Evolutionary conservation across 306 rosid genomes (phyloP), one percentile per base, ranked within the genome.

Genomic region (Medicago ruthenica): DNA sequence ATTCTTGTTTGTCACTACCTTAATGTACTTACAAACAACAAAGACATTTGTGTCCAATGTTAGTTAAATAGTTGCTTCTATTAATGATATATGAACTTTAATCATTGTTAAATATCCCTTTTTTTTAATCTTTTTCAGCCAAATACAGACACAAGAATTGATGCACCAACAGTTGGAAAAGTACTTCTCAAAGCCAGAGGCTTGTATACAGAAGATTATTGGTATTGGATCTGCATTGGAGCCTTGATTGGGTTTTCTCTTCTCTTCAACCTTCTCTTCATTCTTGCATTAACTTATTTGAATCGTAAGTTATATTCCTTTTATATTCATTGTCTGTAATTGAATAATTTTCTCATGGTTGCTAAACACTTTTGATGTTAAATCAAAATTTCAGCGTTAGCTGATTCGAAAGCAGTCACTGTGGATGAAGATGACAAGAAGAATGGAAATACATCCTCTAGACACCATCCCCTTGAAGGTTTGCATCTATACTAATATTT

Each of bases 181-280:
- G 84, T 81, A 48, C 83, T 92, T 67, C 96, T 90, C 31, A 77
- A 68, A 10, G 50, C 87, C 3, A 86, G 86, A 83, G 90, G 96
- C 71, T 79, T 90, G 20, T 85, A 47, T 51, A 83, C 87, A 0
- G 87, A 87, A 10, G 98, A 83, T 22, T 74, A 76, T 61, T 85
- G 90, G 96, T 92, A 61, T 73, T 92, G 96, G 98, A 86, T 92
- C 31, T 86, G 94, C 70, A 16, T 89, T 62, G 96, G 84, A 44
- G 96, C 86, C 67, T 86, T 92, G 36, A 41, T 79, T 48, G 96
- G 90, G 42, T 92, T 86, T 74, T 74, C 87, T 76, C 75, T 92
- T 75, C 85, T 92, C 39, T 88, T 84, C 87, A 90, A 87, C 82
- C 13, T 86, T 68, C 67, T 88, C 18, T 86, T 82, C 71, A 47